A percentile compares a stretch with the other conserved stretches of the same genome.
These are phyloP conservation scores for Camelina sativa DNA, from an alignment of 345 rosid species.

Conservation along the genomic window DNA sequence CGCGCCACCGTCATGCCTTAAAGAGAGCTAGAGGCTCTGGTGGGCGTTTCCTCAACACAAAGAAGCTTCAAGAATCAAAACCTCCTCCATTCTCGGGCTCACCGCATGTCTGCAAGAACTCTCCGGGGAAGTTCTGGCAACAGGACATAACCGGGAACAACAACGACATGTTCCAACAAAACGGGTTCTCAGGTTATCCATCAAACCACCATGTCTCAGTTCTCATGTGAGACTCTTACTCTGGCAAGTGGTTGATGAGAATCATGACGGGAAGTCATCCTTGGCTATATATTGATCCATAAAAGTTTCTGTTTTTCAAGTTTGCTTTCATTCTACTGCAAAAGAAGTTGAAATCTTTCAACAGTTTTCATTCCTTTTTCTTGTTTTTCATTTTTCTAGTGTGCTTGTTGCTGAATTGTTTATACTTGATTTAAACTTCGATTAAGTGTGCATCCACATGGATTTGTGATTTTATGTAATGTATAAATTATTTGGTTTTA, in stretches of 20 bases:
- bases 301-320: slow-evolving; percentile 3
- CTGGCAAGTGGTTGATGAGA: slow-evolving; percentile 26
- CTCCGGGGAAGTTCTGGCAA: slow-evolving; percentile 21
- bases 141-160: slow-evolving; percentile 40
- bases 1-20: slow-evolving; percentile 74
- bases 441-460: slow-evolving; percentile 12
- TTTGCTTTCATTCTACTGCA: slow-evolving; percentile 20
- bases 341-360: slow-evolving; percentile 12
- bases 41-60: slow-evolving; percentile 70
- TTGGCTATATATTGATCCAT: slow-evolving; percentile 55
- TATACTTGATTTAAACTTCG: background rate
- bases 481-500: slow-evolving; percentile 7
- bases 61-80: slow-evolving; percentile 52
- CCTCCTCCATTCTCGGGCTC: slow-evolving; percentile 29
- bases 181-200: slow-evolving; percentile 22
- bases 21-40: slow-evolving; percentile 77
- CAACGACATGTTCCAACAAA: slow-evolving; percentile 21
- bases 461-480: slow-evolving; percentile 22
- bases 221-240: slow-evolving; percentile 36
- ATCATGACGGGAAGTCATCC: slow-evolving; percentile 77
- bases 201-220: slow-evolving; percentile 40
- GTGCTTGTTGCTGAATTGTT: slow-evolving; percentile 22
- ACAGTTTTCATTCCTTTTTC: background rate
- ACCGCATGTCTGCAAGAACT: slow-evolving; percentile 22
- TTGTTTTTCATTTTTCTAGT: background rate